These are phyloP conservation scores for Suillus paluster DNA, from an alignment of 768 basidiomycete genomes.

Conservation along the genomic window DNA sequence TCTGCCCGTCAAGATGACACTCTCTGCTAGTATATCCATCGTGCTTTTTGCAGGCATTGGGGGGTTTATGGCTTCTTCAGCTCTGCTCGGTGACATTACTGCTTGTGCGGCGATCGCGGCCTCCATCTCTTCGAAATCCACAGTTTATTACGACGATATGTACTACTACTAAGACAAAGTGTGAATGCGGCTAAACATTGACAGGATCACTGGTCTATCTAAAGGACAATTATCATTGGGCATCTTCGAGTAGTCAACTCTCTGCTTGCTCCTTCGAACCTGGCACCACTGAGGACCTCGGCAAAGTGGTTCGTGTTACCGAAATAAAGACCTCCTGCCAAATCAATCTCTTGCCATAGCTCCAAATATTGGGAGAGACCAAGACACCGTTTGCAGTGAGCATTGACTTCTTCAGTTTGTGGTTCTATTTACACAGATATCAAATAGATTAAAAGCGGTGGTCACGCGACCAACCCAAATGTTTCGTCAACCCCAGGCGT, in stretches of 20 bases:
- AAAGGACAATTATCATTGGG: slow-evolving; percentile 52
- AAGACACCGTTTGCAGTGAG: slow-evolving; percentile 58
- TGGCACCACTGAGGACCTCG: slow-evolving; percentile 56
- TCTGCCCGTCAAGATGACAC: neutral
- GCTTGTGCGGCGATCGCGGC: slow-evolving; percentile 41
- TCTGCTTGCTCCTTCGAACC: slow-evolving; percentile 63
- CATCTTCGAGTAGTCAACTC: slow-evolving; percentile 48
- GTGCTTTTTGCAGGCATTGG: neutral
- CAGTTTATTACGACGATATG: slow-evolving; percentile 49
- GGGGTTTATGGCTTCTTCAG: neutral
- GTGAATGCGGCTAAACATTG: slow-evolving; percentile 4
- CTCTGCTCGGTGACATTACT: neutral
- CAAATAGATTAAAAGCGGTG: neutral
- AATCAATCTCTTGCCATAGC: slow-evolving; percentile 34
- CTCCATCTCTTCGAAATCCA: slow-evolving; percentile 47
- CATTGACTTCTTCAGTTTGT: neutral
- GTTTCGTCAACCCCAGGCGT: too few species aligned
- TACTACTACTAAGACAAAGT: neutral
- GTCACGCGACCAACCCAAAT: too few species aligned
- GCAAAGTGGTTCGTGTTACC: slow-evolving; percentile 43
- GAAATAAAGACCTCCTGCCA: neutral
- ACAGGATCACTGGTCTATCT: slow-evolving; percentile 36
- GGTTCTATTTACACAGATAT: slow-evolving; percentile 3
- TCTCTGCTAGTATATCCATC: neutral
- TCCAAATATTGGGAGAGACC: slow-evolving; percentile 48